phyloP scores from a whole-genome alignment of 1,284 basidiomycete genomes.

The Ceratorhiza oryzae-sativae region DNA sequence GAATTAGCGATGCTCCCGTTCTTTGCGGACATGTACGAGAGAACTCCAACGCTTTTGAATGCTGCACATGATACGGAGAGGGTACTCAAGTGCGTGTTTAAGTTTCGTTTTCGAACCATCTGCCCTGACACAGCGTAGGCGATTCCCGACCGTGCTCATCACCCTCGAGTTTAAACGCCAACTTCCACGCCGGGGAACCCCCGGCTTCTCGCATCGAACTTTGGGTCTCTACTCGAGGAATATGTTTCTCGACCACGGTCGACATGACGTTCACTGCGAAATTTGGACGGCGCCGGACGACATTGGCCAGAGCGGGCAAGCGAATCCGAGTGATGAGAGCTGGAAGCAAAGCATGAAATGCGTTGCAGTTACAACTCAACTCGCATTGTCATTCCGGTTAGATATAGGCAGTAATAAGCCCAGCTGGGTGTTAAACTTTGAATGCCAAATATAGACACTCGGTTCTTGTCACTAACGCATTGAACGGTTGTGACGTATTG shows the following conservation, averaged over 20 bases:
- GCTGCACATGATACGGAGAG: slow-evolving; percentile 38
- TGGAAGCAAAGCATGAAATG: slow-evolving; percentile 33
- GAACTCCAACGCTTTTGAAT: slow-evolving; percentile 58
- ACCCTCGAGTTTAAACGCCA: slow-evolving; percentile 45
- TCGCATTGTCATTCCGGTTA: slow-evolving; percentile 14
- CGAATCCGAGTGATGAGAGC: slow-evolving; percentile 1
- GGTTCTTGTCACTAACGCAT: too few species aligned
- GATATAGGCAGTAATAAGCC: not conserved
- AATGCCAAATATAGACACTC: not conserved
- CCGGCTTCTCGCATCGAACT: slow-evolving; percentile 9
- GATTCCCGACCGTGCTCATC: slow-evolving; percentile 67
- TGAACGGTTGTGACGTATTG: too few species aligned
- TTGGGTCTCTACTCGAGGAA: slow-evolving; percentile 18
- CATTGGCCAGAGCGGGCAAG: not conserved
- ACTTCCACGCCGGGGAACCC: slow-evolving; percentile 13
- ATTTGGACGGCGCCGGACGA: slow-evolving; percentile 26
- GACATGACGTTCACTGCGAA: slow-evolving; percentile 32
- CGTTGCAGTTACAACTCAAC: slow-evolving; percentile 18
- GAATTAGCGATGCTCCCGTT: slow-evolving; percentile 60
- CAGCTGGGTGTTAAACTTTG: not conserved
- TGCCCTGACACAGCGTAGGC: slow-evolving; percentile 51
- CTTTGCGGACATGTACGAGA: slow-evolving; percentile 61
- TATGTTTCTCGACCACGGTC: slow-evolving; percentile 19
- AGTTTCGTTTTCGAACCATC: not conserved
- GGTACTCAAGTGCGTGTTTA: not conserved